phyloP scores from a whole-genome alignment of 495 filamentous ascomycete genomes.

The Penicillium paradoxum region DNA sequence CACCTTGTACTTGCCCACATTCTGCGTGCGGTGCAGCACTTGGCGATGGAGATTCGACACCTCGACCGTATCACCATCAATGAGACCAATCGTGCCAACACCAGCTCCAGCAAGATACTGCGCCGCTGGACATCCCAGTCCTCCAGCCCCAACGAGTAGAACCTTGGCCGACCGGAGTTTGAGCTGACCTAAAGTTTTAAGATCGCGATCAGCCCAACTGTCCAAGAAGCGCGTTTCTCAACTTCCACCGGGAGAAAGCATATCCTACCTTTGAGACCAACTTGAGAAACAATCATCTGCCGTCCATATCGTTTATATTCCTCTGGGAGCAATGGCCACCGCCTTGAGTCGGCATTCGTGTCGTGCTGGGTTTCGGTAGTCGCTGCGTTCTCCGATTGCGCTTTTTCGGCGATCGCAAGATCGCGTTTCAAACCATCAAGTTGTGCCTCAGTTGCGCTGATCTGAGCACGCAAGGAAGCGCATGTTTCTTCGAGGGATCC shows the following conservation, averaged over 20 bases:
- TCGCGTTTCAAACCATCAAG: slow-evolving; percentile 35
- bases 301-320: slow-evolving; percentile 86
- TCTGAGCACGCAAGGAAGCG: slow-evolving; percentile 38
- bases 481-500: slow-evolving; percentile 28
- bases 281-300: slow-evolving; percentile 83
- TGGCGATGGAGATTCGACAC: slow-evolving; percentile 90
- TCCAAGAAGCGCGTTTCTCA: not conserved
- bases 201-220: slow-evolving; percentile 1
- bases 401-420: slow-evolving; percentile 31
- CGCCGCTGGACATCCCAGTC: slow-evolving; percentile 86
- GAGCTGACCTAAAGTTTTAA: slow-evolving; percentile 61
- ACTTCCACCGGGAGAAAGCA: too few species aligned
- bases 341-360: slow-evolving; percentile 18
- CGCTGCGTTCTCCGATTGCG: slow-evolving; percentile 8
- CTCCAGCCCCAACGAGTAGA: slow-evolving; percentile 86
- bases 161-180: slow-evolving; percentile 64
- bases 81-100: slow-evolving; percentile 74
- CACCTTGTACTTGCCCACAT: slow-evolving; percentile 76
- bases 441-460: slow-evolving; percentile 35
- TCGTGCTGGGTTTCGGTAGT: not conserved
- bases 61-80: slow-evolving; percentile 87
- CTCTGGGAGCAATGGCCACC: slow-evolving; percentile 58
- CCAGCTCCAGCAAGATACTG: slow-evolving; percentile 86
- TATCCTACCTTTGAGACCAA: slow-evolving; percentile 67
- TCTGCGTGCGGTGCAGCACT: slow-evolving; percentile 66